Evolutionary conservation across 192 early-diverging fungal species (phyloP).

Genomic region (Chytriomyces hyalinus): DNA sequence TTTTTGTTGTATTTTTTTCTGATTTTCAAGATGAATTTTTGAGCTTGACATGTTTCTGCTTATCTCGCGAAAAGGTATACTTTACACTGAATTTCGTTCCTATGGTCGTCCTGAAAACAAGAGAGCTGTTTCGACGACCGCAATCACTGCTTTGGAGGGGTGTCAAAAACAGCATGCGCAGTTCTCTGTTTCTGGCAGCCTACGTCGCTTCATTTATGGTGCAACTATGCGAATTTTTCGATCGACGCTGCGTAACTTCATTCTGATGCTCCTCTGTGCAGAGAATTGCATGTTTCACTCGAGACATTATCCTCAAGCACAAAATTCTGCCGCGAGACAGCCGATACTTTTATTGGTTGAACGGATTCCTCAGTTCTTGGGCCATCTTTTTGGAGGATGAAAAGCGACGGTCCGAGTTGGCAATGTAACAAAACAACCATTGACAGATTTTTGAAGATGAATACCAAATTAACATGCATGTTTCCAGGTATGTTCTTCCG

Average conservation of each 20-base stretch:
- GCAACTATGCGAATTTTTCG: not conserved
- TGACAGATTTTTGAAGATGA: not conserved
- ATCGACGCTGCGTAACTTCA: not conserved
- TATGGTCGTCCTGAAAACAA: constrained; percentile 66
- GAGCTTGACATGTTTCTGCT: not conserved
- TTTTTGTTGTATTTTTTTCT: not conserved
- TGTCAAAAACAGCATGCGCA: constrained; percentile 61
- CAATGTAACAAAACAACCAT: constrained; percentile 52
- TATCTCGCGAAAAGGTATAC: constrained; percentile 59
- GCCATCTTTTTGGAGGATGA: constrained; percentile 79
- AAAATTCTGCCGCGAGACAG: constrained; percentile 48
- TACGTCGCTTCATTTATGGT: constrained; percentile 71
- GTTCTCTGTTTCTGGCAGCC: constrained; percentile 68
- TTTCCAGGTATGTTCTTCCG: constrained; percentile 65
- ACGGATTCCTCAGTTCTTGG: constrained; percentile 62
- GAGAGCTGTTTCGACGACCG: constrained; percentile 65
- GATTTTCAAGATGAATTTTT: not conserved
- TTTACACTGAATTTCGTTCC: constrained; percentile 77
- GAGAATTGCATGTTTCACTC: constrained; percentile 65
- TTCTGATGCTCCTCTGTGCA: not conserved
- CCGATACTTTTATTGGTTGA: constrained; percentile 70
- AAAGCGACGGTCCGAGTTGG: constrained; percentile 71
- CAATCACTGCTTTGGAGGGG: constrained; percentile 53
- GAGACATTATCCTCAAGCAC: constrained; percentile 52
- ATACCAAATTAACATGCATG: not conserved